Conservation (phyloP, 163 green algal genomes). For the Prototheca cutis region DNA sequence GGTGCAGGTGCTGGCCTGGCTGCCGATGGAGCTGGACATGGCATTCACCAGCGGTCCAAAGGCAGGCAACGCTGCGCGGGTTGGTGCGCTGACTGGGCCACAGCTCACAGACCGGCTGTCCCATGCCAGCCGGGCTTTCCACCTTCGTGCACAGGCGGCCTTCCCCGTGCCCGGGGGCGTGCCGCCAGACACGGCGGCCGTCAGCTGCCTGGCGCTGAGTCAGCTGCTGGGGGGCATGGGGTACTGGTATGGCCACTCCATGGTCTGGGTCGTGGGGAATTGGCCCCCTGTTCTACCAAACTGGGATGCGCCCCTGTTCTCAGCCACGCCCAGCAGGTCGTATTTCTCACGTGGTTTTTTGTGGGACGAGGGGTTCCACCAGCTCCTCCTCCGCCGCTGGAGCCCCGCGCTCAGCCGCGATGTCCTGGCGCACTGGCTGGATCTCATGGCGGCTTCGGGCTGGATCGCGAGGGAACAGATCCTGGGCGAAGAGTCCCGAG, state of each 20-base stretch:
- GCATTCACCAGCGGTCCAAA: constrained; percentile 27
- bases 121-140: constrained; percentile 6
- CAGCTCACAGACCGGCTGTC: constrained; percentile 26
- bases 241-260: constrained; percentile 81
- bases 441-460: constrained; percentile 75
- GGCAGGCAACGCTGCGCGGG: not conserved
- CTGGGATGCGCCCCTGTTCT: constrained; percentile 60
- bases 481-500: constrained; percentile 67
- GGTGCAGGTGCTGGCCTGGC: constrained; percentile 48
- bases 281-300: not conserved
- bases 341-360: constrained; percentile 94
- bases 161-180: not conserved
- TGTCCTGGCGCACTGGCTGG: constrained; percentile 81
- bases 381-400: constrained; percentile 57
- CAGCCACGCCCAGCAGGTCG: constrained; percentile 66
- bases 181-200: constrained; percentile 12
- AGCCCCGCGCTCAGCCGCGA: constrained; percentile 52
- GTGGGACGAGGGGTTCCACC: constrained; percentile 97
- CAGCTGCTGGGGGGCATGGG: constrained; percentile 86
- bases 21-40: constrained; percentile 48
- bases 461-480: constrained; percentile 91
- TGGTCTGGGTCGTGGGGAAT: constrained; percentile 30
- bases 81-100: constrained; percentile 2
- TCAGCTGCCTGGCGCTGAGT: constrained; percentile 60
- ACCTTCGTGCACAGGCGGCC: not conserved